These are phyloP conservation scores for Arthrobotrys sinensis DNA, from an alignment of 2,329 filamentous ascomycete genomes.

Conservation along the genomic window DNA sequence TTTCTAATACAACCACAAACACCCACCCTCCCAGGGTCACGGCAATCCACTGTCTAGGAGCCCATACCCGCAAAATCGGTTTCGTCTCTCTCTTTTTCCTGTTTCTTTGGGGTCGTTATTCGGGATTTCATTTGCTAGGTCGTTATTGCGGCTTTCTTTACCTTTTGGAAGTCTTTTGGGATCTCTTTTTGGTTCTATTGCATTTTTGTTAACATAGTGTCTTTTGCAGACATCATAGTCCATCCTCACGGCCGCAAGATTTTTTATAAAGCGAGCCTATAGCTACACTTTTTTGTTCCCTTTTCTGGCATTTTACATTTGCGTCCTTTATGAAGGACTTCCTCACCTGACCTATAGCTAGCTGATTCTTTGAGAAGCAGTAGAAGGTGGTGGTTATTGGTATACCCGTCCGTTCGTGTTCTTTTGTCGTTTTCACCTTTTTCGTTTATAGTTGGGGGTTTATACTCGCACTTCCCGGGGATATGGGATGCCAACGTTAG, in stretches of 20 bases:
- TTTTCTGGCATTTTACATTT: background rate
- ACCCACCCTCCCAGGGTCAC: background rate
- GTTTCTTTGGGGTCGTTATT: conserved; percentile 14
- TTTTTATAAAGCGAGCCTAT: conserved; percentile 41
- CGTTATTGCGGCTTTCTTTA: conserved; percentile 1
- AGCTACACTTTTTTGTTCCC: background rate
- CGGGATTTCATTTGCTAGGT: conserved; percentile 11
- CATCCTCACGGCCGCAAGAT: conserved; percentile 24
- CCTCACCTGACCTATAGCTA: background rate
- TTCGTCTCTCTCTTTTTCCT: background rate
- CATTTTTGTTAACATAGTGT: background rate
- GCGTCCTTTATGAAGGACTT: background rate
- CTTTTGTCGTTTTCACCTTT: background rate
- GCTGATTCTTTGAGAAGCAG: background rate
- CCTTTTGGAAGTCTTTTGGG: conserved; percentile 3
- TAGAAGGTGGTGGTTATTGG: conserved; percentile 1
- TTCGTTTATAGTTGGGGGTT: background rate
- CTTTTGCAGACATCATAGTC: background rate
- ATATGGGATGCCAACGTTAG: background rate
- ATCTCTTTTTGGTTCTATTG: background rate
- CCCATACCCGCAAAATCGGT: background rate
- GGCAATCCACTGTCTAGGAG: background rate
- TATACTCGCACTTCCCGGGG: background rate
- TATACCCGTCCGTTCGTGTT: conserved; percentile 3
- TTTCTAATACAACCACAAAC: conserved; percentile 11